A percentile compares a stretch with the other conserved stretches of the same genome.
phyloP scores from a whole-genome alignment of 2,329 filamentous ascomycete genomes.

The Ceratocystis huliohia region DNA sequence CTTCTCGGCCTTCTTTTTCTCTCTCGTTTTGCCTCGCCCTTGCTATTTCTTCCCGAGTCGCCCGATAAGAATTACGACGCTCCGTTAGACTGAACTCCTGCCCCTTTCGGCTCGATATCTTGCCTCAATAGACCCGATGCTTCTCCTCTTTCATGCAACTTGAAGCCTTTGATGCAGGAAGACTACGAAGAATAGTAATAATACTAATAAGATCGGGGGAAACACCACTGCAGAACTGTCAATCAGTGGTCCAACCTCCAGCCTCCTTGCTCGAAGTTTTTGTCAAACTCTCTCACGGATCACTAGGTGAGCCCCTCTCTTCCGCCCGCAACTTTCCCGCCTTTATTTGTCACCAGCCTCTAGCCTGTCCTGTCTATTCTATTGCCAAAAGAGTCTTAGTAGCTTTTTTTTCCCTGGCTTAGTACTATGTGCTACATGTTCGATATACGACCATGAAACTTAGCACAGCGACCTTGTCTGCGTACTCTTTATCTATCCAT shows the following conservation, averaged over 20 bases:
- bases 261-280: not conserved
- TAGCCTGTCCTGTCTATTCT: not conserved
- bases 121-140: not conserved
- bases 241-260: not conserved
- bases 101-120: not conserved
- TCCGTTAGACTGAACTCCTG: not conserved
- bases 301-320: slow-evolving; percentile 1
- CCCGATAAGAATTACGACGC: not conserved
- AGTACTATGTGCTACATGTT: not conserved
- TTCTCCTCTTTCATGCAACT: not conserved
- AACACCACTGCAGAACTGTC: not conserved
- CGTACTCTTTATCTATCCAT: not conserved
- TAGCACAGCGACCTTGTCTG: not conserved
- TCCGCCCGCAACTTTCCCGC: slow-evolving; percentile 1
- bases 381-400: slow-evolving; percentile 5
- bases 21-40: not conserved
- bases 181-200: not conserved
- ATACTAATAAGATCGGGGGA: not conserved
- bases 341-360: not conserved
- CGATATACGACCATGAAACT: not conserved
- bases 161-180: not conserved
- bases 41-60: not conserved
- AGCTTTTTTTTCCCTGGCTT: not conserved
- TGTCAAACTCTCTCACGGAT: slow-evolving; percentile 1
- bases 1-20: not conserved